Base-by-base conservation (phyloP, 768 basidiomycete species). In the Boletales sp. region DNA sequence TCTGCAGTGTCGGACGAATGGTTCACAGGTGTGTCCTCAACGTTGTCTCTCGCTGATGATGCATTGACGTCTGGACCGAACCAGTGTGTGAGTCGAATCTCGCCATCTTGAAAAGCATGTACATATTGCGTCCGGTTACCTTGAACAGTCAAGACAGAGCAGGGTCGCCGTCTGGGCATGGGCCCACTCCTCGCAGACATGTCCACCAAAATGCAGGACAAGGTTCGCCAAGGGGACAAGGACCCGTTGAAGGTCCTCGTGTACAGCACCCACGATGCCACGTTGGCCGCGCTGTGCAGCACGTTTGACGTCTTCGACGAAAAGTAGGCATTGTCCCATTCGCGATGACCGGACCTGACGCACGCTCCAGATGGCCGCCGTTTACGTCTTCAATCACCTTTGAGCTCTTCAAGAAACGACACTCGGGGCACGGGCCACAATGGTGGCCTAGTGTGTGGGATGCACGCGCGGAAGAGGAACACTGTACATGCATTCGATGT, bases 261-360 rank as follows among this genome's bases (percentile, higher is more conserved):
- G 4, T 82, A 87, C 56, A 78, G 76, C 46, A 86, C 84, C 6
- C 87, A 89, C 56, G 88, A 90, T 62, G 84, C 86, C 5, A 77
- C 81, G 2, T 66, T 90, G 21, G 87, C 86, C 1, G 86, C 74
- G 0, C 57, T 89, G 32, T 76, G 77, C 39, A 70, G 72, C 21
- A 85, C 87, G 5, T 72, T 90, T 3, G 86, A 88, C 54, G 83
- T 82, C 4, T 89, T 80, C 64, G 86, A 90, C 53, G 78, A 86
- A 5, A 77, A 74, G 86, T 84, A 60, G 25, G 75, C n/a, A 42
- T 34, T 49, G 18, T 5, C n/a, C 14, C 18, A 14, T n/a, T 25
- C 14, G 17, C 42, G 17, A 18, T 17, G 41, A 40, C 17, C 8
- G 44, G 8, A 37, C 3, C 41, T 34, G 12, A 57, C 36, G 33